Percentiles rank a stretch among this genome's conserved stretches.
These are phyloP conservation scores for Diplosphaera chodatii DNA, from an alignment of 139 green algal species.

Conservation along the genomic window DNA sequence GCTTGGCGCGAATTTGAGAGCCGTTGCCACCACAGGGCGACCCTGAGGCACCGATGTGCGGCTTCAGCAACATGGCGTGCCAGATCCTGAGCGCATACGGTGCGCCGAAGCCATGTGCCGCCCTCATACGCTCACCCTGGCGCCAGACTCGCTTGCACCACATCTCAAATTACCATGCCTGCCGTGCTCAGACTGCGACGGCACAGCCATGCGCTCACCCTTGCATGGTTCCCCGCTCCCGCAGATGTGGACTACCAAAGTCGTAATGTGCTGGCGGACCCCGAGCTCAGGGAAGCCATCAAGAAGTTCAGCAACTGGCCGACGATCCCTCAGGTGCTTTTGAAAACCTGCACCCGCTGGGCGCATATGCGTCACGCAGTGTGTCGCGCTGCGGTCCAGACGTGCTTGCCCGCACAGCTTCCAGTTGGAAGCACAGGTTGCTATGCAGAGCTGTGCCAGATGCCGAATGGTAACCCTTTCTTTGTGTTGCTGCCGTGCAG, in stretches of 20 bases:
- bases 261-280: constrained; percentile 84
- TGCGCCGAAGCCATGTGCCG: too few species aligned
- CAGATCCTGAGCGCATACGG: constrained; percentile 82
- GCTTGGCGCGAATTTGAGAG: not conserved
- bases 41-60: constrained; percentile 75
- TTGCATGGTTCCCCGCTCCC: not conserved
- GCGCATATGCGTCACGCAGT: not conserved
- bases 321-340: constrained; percentile 83
- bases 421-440: too few species aligned
- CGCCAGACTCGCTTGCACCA: too few species aligned
- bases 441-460: not conserved
- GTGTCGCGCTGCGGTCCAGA: too few species aligned
- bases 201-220: constrained; percentile 1
- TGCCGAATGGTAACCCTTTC: not conserved
- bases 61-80: constrained; percentile 89
- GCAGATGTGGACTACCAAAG: constrained; percentile 72
- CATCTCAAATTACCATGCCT: too few species aligned
- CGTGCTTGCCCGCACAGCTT: too few species aligned
- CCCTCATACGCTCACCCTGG: too few species aligned
- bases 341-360: too few species aligned
- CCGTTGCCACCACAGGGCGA: constrained; percentile 50
- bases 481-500: constrained; percentile 30
- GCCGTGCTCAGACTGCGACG: too few species aligned
- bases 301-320: constrained; percentile 93
- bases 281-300: constrained; percentile 79